Evolutionary conservation across 2,329 filamentous ascomycete genomes (phyloP).

Genomic region (Zalaria obscura): DNA sequence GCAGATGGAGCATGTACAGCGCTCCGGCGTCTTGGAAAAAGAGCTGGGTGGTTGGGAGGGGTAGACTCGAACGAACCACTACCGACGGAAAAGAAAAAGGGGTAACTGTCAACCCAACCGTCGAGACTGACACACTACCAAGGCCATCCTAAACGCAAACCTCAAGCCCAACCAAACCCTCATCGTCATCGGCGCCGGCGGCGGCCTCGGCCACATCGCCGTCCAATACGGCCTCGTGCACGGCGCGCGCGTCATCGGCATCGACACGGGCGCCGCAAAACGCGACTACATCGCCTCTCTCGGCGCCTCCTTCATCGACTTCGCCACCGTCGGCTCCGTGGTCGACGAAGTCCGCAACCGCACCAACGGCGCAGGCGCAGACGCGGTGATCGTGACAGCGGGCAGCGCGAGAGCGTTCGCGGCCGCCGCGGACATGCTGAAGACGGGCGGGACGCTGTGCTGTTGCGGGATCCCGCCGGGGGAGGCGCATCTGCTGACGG

Average conservation of each 20-base stretch:
- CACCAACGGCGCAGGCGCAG: slow-evolving; percentile 22
- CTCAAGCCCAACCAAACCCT: slow-evolving; percentile 26
- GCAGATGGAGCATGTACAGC: too few species aligned
- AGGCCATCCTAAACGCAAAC: slow-evolving; percentile 28
- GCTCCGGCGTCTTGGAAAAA: too few species aligned
- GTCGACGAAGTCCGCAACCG: slow-evolving; percentile 20
- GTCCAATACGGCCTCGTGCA: slow-evolving; percentile 31
- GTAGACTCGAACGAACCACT: too few species aligned
- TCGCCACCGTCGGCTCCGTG: slow-evolving; percentile 18
- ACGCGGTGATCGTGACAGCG: slow-evolving; percentile 28
- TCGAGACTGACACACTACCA: slow-evolving; percentile 8
- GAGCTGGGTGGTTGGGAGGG: too few species aligned
- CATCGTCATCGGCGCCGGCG: slow-evolving; percentile 31
- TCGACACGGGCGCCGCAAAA: slow-evolving; percentile 26
- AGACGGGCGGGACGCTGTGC: slow-evolving; percentile 27
- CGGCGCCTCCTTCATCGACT: slow-evolving; percentile 29
- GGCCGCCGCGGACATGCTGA: slow-evolving; percentile 29
- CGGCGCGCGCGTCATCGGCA: slow-evolving; percentile 27
- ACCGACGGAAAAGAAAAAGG: too few species aligned
- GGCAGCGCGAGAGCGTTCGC: slow-evolving; percentile 27
- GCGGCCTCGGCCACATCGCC: slow-evolving; percentile 31
- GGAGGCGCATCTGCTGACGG: slow-evolving; percentile 23
- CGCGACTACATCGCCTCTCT: slow-evolving; percentile 23
- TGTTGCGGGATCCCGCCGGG: slow-evolving; percentile 30
- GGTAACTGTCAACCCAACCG: background rate